Base-by-base conservation (phyloP, 495 filamentous ascomycete genomes). In the Podospora fimiseda region DNA sequence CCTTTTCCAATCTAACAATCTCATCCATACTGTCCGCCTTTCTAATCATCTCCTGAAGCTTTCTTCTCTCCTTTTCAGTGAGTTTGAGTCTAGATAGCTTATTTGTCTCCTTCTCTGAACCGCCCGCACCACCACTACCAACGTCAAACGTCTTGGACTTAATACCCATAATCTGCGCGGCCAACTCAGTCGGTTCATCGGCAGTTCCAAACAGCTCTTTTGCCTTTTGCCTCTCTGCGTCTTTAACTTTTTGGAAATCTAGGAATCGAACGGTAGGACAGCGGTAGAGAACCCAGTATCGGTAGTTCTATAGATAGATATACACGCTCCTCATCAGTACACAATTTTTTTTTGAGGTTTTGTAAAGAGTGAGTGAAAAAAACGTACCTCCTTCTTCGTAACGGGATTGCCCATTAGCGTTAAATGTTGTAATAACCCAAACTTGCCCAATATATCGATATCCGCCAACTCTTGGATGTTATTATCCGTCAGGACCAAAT, bases 211-310 rank as follows among this genome's bases (percentile, higher is more conserved):
- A 97, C 1, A 96, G 77, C 64, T 90, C 84, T 33, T 69, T 74
- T 0, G 91, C 90, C 55, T 80, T 76, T 43, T 76, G 65, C 15
- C 91, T 84, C 74, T 99, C 94, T 1, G 74, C 82, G 43, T 91
- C 81, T 65, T 89, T 94, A 24, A 97, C 89, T 71, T 93, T 94
- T 49, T 82, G 79, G 68, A 90, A 96, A 72, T 99, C 94, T 42
- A 99, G 77, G 74, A 96, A 96, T 33, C 91, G 86, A 20, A 99
- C 81, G 18, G 75, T 77, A 3, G 90, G 90, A 60, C 84, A 85
- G 42, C 85, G 80, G 87, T 87, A 96, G 61, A 99, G 81, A 36
- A 95, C 71, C 86, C 87, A 99, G 69, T 84, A 84, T 14, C 93
- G 83, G 71, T 96, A 99, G 68, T 97, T 69, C 93, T 96, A 63